Evolutionary conservation across 352 stramenopile genomes (phyloP), one percentile per base, ranked within the genome.

Genomic region (Phytophthora foliorum): DNA sequence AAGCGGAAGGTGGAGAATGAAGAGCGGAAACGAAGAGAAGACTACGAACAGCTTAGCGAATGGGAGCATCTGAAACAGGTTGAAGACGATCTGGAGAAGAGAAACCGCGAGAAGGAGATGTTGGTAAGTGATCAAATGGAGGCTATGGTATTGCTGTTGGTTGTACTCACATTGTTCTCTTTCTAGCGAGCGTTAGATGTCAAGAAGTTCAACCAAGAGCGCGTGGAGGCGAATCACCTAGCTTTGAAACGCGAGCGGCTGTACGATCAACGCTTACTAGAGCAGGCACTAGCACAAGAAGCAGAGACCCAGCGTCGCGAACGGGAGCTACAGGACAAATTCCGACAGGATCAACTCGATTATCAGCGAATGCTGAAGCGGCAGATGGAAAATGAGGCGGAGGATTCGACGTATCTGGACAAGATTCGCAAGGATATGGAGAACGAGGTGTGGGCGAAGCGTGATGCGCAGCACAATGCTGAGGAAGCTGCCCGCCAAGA

Each of bases 361-460:
- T 93, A 92, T 63, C 87, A 95, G 63, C 57, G 53, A 10, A 92
- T 92, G 82, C 65, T 95, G 7, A 78, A 84, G 21, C 75, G 80
- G 34, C 87, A 95, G 74, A 92, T 93, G 82, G 84, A 88, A 38
- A 78, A 77, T 11, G 82, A 93, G 34, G 84, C 81, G 8, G 84
- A 93, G 60, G 85, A 95, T 42, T 64, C 80, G 36, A 88, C 84
- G 25, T 73, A 82, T 21, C 45, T 92, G 44, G 85, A 93, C 57
- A 81, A 84, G 22, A 86, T 95, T 50, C 86, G 88, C 17, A 84
- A 90, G 32, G 81, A 93, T n/a, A 93, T 94, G 86, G 88, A 95
- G 54, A 72, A 90, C 21, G 57, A 88, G 24, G 85, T 95, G 13
- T 93, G 87, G 87, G 77, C 78, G 7, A 93, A 93, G 62, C 84